These are phyloP conservation scores for Lactarius indigo DNA, from an alignment of 768 basidiomycete genomes.

Conservation along the genomic window DNA sequence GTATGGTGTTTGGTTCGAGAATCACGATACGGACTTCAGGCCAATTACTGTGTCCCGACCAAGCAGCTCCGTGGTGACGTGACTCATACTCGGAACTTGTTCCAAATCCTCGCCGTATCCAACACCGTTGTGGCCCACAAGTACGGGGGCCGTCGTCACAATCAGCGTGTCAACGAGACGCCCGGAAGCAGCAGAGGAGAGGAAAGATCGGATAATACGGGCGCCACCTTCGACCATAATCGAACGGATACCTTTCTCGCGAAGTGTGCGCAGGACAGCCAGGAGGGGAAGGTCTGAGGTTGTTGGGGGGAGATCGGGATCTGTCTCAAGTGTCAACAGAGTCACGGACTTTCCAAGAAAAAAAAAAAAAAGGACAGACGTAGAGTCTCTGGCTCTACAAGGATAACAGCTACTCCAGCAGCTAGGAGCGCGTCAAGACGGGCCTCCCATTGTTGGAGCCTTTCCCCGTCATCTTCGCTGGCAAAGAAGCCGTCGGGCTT, in stretches of 20 bases:
- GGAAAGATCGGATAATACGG: slow-evolving; percentile 70
- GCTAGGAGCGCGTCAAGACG: slow-evolving; percentile 44
- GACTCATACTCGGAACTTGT: slow-evolving; percentile 28
- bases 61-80: slow-evolving; percentile 30
- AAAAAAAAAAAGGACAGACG: slow-evolving; percentile 35
- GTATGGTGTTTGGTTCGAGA: background rate
- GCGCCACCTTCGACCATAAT: slow-evolving; percentile 98
- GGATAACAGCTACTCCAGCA: slow-evolving; percentile 66
- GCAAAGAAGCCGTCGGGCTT: slow-evolving; percentile 28
- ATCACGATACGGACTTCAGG: slow-evolving; percentile 23
- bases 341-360: background rate
- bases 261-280: slow-evolving; percentile 49
- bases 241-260: slow-evolving; percentile 55
- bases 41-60: slow-evolving; percentile 33
- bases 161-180: slow-evolving; percentile 64
- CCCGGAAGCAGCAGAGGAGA: slow-evolving; percentile 33
- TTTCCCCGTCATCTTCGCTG: slow-evolving; percentile 21
- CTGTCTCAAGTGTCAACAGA: slow-evolving; percentile 3
- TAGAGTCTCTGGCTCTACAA: slow-evolving; percentile 37
- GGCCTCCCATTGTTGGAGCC: slow-evolving; percentile 33
- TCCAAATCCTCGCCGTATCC: slow-evolving; percentile 43
- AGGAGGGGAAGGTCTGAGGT: slow-evolving; percentile 44
- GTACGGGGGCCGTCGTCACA: slow-evolving; percentile 81
- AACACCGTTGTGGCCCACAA: slow-evolving; percentile 73
- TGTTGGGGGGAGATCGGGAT: slow-evolving; percentile 16